A percentile compares a stretch with the other conserved stretches of the same genome.
phyloP scores from a whole-genome alignment of 2,329 filamentous ascomycete genomes.

The Phialophora chinensis region DNA sequence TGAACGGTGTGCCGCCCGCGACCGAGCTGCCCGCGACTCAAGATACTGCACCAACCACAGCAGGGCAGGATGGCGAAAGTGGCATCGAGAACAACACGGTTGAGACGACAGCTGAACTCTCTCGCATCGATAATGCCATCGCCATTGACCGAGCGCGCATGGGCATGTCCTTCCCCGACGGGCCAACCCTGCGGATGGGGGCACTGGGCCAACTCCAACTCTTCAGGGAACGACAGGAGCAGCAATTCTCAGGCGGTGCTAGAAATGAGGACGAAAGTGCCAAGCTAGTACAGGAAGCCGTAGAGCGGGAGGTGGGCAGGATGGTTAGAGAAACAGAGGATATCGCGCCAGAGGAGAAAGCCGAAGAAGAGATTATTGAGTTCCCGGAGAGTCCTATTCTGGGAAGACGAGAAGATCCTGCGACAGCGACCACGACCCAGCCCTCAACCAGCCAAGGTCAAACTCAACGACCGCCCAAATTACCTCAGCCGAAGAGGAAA shows the following conservation, averaged over 20 bases:
- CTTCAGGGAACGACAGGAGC: slow-evolving; percentile 60
- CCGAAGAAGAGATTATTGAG: slow-evolving; percentile 43
- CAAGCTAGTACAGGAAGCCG: slow-evolving; percentile 47
- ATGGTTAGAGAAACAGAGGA: slow-evolving; percentile 60
- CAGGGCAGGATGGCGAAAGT: not conserved
- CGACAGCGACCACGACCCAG: not conserved
- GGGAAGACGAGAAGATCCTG: slow-evolving; percentile 23
- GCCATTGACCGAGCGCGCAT: slow-evolving; percentile 47
- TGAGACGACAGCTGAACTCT: slow-evolving; percentile 28
- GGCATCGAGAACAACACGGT: slow-evolving; percentile 24
- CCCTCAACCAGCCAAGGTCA: not conserved
- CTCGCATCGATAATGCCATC: slow-evolving; percentile 45
- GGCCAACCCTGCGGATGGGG: slow-evolving; percentile 52
- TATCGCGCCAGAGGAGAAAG: slow-evolving; percentile 52
- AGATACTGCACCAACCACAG: not conserved
- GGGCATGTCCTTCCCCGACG: slow-evolving; percentile 54
- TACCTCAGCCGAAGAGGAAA: slow-evolving; percentile 43
- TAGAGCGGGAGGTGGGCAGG: slow-evolving; percentile 52
- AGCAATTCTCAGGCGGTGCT: not conserved
- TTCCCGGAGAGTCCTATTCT: slow-evolving; percentile 44
- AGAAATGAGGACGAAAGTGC: slow-evolving; percentile 53
- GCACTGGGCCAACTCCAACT: slow-evolving; percentile 54
- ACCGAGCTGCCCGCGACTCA: not conserved
- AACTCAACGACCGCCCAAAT: slow-evolving; percentile 6
- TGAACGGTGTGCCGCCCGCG: not conserved